Evolutionary conservation across 305 asterid genomes (phyloP).

Genomic region (Fraxinus sp.): DNA sequence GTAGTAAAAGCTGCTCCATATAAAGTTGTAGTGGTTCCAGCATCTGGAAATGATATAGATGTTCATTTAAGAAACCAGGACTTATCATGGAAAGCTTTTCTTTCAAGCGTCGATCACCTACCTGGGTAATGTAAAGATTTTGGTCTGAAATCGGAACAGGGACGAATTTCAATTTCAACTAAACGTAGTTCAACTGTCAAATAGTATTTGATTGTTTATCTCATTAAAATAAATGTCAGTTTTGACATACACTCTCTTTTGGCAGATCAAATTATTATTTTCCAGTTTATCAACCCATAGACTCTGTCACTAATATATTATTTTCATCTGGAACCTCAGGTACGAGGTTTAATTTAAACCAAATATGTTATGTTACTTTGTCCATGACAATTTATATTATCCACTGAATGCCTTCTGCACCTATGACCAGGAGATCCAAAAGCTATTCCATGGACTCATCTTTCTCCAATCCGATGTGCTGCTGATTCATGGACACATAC

Average conservation of each 20-base stretch:
- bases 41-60: slow-evolving; percentile 61
- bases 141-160: neutral
- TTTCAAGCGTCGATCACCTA: slow-evolving; percentile 46
- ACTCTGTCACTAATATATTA: slow-evolving; percentile 70
- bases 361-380: neutral
- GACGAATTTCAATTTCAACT: neutral
- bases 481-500: slow-evolving; percentile 79
- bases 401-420: neutral
- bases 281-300: slow-evolving; percentile 67
- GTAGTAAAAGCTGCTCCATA: slow-evolving; percentile 72
- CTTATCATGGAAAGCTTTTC: slow-evolving; percentile 68
- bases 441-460: slow-evolving; percentile 96
- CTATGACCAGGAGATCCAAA: slow-evolving; percentile 76
- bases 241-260: slow-evolving; percentile 21
- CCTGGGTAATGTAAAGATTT: slow-evolving; percentile 47
- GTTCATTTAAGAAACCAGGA: slow-evolving; percentile 67
- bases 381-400: slow-evolving; percentile 1
- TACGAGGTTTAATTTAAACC: slow-evolving; percentile 22
- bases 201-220: slow-evolving; percentile 11
- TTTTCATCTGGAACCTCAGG: slow-evolving; percentile 98
- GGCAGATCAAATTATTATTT: slow-evolving; percentile 57
- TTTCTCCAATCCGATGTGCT: slow-evolving; percentile 78
- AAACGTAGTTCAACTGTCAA: neutral
- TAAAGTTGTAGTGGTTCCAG: slow-evolving; percentile 71
- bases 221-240: slow-evolving; percentile 1